Evolutionary conservation across 176 grass and related monocot genomes (phyloP).

Genomic region (Themeda triandra): DNA sequence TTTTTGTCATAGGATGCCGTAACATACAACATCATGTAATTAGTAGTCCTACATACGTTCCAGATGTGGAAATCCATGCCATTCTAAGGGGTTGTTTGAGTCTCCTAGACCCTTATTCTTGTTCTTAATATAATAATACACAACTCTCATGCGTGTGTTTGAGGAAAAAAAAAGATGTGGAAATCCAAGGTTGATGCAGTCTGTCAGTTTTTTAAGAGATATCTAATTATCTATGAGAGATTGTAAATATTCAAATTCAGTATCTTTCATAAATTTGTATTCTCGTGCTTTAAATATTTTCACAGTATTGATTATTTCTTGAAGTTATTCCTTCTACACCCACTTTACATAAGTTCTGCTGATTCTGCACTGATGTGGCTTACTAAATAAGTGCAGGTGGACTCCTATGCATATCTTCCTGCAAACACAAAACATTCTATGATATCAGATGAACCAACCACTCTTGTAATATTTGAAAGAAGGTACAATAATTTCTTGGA

Average conservation of each 20-base stretch:
- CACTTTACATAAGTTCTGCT: constrained; percentile 1
- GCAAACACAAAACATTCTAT: constrained; percentile 67
- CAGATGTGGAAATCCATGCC: background rate
- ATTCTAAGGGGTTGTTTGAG: background rate
- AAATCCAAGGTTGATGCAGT: background rate
- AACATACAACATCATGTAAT: background rate
- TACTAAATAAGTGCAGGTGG: constrained; percentile 57
- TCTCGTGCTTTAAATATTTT: background rate
- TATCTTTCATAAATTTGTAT: background rate
- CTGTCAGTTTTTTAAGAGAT: background rate
- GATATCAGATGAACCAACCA: constrained; percentile 51
- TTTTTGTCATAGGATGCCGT: background rate
- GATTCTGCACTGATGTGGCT: background rate
- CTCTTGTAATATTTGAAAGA: constrained; percentile 76
- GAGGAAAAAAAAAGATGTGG: background rate
- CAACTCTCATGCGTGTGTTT: background rate
- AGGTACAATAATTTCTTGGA: constrained; percentile 44
- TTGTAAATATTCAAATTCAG: constrained; percentile 8
- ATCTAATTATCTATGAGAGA: background rate
- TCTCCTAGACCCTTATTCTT: background rate
- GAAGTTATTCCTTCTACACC: background rate
- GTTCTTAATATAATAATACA: background rate
- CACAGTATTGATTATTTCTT: background rate
- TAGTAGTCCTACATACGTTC: background rate
- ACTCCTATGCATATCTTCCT: constrained; percentile 94